These are phyloP conservation scores for Arthroderma sp. DNA, from an alignment of 2,329 filamentous ascomycete genomes.

Conservation along the genomic window DNA sequence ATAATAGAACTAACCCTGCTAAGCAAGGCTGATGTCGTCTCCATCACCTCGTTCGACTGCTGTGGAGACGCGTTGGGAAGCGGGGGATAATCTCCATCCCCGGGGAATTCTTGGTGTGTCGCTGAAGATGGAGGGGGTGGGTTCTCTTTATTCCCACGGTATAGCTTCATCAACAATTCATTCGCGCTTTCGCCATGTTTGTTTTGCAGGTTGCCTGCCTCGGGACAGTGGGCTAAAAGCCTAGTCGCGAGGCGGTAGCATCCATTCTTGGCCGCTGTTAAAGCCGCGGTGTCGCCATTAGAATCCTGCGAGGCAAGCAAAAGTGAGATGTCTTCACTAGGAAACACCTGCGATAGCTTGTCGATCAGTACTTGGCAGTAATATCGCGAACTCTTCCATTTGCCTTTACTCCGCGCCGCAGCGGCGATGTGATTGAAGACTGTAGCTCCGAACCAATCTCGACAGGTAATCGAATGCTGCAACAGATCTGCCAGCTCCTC, in stretches of 20 bases:
- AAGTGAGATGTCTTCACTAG: constrained; percentile 61
- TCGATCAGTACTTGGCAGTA: constrained; percentile 88
- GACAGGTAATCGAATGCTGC: constrained; percentile 63
- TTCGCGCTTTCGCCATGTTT: constrained; percentile 70
- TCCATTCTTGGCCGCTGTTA: constrained; percentile 72
- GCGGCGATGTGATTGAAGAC: constrained; percentile 91
- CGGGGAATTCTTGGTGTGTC: constrained; percentile 26
- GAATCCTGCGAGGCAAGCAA: constrained; percentile 72
- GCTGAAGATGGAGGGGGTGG: constrained; percentile 59
- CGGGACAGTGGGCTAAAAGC: constrained; percentile 62
- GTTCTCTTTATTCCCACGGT: constrained; percentile 53
- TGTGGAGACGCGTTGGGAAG: constrained; percentile 24
- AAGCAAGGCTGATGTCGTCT: constrained; percentile 58
- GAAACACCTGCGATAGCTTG: constrained; percentile 65
- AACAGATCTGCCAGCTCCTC: constrained; percentile 71
- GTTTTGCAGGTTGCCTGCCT: constrained; percentile 67
- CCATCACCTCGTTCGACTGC: constrained; percentile 30
- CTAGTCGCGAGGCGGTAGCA: constrained; percentile 61
- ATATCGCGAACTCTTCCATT: constrained; percentile 79
- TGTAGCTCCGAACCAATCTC: constrained; percentile 70
- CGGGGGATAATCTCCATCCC: constrained; percentile 18
- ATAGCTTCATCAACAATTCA: constrained; percentile 61
- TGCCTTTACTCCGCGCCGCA: constrained; percentile 73
- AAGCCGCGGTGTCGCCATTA: constrained; percentile 81
- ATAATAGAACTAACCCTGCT: constrained; percentile 56